Conservation (phyloP, 2,329 filamentous ascomycete species). For the Parastagonospora avenae region DNA sequence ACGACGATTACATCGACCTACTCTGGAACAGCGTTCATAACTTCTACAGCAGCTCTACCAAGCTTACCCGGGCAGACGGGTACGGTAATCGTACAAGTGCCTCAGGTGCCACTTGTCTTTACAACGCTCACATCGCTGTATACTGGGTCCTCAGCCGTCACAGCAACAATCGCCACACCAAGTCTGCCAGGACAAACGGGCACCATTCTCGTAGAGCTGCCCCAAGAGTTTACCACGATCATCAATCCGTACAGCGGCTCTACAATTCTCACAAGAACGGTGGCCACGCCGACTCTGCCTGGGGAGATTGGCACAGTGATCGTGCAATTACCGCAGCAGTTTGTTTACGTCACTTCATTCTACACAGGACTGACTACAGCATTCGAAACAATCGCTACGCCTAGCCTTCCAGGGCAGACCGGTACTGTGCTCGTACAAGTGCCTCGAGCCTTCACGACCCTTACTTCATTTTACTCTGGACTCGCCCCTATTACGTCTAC, state of each 20-base stretch:
- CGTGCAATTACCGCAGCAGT: background rate
- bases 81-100: background rate
- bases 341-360: background rate
- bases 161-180: background rate
- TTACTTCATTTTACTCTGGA: background rate
- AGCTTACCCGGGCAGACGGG: background rate
- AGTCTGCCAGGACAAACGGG: background rate
- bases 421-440: background rate
- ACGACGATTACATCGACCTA: background rate
- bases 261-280: background rate
- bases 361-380: background rate
- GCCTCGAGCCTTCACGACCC: background rate
- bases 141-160: too few species aligned
- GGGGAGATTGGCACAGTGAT: background rate
- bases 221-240: background rate
- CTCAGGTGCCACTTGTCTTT: too few species aligned
- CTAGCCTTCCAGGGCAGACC: background rate
- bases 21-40: background rate
- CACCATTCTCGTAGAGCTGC: background rate
- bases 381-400: background rate
- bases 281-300: background rate
- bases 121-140: too few species aligned
- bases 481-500: background rate
- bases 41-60: background rate
- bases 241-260: background rate